Evolutionary conservation across 371 early-diverging fungal genomes (phyloP).

Genomic region (Mucor velutinosus): DNA sequence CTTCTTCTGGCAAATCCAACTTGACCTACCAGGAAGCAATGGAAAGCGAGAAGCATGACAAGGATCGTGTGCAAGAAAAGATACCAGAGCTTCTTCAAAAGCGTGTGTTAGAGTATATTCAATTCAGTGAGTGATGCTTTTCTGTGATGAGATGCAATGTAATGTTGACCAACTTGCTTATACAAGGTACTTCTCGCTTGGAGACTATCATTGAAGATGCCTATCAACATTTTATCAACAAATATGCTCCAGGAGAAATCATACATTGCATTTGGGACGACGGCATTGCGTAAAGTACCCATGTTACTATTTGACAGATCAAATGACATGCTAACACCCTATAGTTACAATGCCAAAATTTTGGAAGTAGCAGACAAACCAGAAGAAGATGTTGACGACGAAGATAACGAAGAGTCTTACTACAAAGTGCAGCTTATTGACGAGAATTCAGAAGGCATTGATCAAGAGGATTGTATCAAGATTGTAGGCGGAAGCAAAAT

Average conservation of each 20-base stretch:
- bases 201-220: constrained; percentile 60
- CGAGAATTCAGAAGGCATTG: constrained; percentile 38
- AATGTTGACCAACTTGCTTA: not conserved
- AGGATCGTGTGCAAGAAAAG: constrained; percentile 56
- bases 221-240: constrained; percentile 45
- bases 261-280: constrained; percentile 58
- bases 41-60: constrained; percentile 69
- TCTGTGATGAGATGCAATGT: not conserved
- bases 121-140: constrained; percentile 60
- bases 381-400: constrained; percentile 5
- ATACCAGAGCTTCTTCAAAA: constrained; percentile 71
- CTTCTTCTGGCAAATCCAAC: constrained; percentile 69
- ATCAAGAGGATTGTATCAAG: constrained; percentile 36
- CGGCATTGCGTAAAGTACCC: constrained; percentile 34
- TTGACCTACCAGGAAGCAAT: constrained; percentile 83
- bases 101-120: constrained; percentile 64
- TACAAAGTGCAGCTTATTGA: constrained; percentile 42
- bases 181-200: constrained; percentile 53
- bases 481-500: constrained; percentile 29
- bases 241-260: constrained; percentile 49
- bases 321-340: not conserved
- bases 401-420: not conserved
- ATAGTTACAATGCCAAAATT: constrained; percentile 44
- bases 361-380: constrained; percentile 20
- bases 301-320: not conserved